Conservation (phyloP, 1,284 basidiomycete species). For the Farysia itapuensis region DNA sequence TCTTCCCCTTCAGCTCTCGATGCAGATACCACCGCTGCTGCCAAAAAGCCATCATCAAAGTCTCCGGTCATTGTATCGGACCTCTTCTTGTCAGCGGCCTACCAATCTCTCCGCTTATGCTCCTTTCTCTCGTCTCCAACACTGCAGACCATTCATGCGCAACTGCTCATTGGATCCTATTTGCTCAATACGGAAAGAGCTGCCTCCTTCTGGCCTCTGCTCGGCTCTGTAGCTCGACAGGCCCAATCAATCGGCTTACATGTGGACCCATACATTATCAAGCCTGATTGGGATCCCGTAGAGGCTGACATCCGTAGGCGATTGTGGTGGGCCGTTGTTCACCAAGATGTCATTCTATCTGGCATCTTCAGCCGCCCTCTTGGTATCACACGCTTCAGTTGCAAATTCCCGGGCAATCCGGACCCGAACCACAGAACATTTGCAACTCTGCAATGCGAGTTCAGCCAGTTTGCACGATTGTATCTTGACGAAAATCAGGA, state of each 20-base stretch:
- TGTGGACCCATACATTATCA: constrained; percentile 29
- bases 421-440: constrained; percentile 4
- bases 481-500: constrained; percentile 33
- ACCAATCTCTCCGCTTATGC: constrained; percentile 31
- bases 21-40: neutral
- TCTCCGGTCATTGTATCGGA: constrained; percentile 30
- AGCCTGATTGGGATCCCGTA: constrained; percentile 17
- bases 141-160: constrained; percentile 36
- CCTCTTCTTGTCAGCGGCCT: constrained; percentile 30
- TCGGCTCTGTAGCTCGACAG: constrained; percentile 31
- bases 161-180: constrained; percentile 33
- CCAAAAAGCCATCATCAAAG: neutral
- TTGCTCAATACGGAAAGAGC: constrained; percentile 34
- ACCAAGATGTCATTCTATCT: constrained; percentile 32
- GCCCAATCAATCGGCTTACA: constrained; percentile 35
- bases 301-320: constrained; percentile 23
- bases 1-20: neutral
- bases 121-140: constrained; percentile 31
- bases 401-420: constrained; percentile 9
- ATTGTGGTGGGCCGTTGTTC: constrained; percentile 38
- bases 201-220: constrained; percentile 31
- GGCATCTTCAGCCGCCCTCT: constrained; percentile 35
- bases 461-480: constrained; percentile 13
- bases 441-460: constrained; percentile 27
- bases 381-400: constrained; percentile 25